These are phyloP conservation scores for Effrenium voratum DNA, from an alignment of 73 alveolate species.

Conservation along the genomic window DNA sequence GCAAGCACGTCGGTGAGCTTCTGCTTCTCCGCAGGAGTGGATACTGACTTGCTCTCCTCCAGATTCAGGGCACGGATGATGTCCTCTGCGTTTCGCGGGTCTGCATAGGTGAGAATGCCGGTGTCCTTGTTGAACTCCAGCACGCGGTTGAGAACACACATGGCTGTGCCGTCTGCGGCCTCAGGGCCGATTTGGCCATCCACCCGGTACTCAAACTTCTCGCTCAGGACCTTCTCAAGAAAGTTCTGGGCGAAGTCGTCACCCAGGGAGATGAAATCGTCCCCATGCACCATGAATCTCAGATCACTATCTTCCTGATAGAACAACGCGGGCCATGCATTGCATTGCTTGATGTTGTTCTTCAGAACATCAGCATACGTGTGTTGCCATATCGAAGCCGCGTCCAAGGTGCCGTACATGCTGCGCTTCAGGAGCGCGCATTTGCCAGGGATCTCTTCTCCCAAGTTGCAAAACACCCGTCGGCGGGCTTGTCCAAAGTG, in stretches of 20 bases:
- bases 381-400: neutral
- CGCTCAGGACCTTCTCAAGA: neutral
- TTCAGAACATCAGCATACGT: neutral
- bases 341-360: neutral
- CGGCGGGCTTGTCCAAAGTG: neutral
- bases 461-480: neutral
- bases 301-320: neutral
- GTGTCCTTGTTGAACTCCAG: neutral
- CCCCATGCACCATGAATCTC: neutral
- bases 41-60: constrained; percentile 8
- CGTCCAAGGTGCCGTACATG: constrained; percentile 39
- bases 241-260: neutral
- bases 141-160: constrained; percentile 11
- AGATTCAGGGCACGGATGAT: neutral
- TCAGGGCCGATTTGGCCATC: constrained; percentile 32
- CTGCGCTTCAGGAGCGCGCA: neutral
- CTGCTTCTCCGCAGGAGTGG: constrained; percentile 45
- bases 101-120: constrained; percentile 11
- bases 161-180: neutral
- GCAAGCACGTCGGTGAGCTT: constrained; percentile 1
- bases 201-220: neutral
- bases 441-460: neutral
- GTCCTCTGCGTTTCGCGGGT: constrained; percentile 25
- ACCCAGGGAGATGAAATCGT: neutral
- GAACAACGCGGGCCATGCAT: neutral